These are phyloP conservation scores for Daldinia caldariorum DNA, from an alignment of 495 filamentous ascomycete species.

Conservation along the genomic window DNA sequence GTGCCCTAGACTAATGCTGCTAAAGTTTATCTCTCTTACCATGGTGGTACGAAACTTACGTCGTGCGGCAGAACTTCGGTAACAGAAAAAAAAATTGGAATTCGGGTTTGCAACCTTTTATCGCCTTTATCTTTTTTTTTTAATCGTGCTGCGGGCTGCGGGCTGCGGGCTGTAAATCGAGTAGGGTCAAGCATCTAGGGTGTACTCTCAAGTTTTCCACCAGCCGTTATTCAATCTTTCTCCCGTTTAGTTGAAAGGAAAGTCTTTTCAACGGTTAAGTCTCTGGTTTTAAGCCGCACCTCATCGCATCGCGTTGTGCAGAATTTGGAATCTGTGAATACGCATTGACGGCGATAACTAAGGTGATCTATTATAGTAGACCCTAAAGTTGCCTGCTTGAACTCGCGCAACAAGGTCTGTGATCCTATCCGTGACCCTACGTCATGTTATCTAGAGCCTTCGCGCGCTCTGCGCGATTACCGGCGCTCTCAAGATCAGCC, in stretches of 20 bases:
- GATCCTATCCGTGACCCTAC: conserved; percentile 19
- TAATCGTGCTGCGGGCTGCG: conserved; percentile 1
- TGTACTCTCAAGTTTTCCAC: conserved; percentile 35
- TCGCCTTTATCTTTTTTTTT: conserved; percentile 1
- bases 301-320: conserved; percentile 3
- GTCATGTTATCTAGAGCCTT: conserved; percentile 57
- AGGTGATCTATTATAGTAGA: neutral
- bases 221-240: conserved; percentile 20
- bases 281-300: conserved; percentile 12
- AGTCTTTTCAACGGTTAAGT: conserved; percentile 20
- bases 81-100: conserved; percentile 32
- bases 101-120: neutral
- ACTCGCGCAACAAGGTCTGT: conserved; percentile 19
- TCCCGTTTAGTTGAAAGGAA: neutral
- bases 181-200: conserved; percentile 17
- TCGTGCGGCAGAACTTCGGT: conserved; percentile 31
- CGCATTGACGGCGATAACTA: neutral
- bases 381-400: neutral
- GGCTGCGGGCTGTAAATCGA: neutral
- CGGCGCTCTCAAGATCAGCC: conserved; percentile 43
- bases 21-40: neutral
- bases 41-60: conserved; percentile 9
- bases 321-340: conserved; percentile 8
- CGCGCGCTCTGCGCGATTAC: conserved; percentile 49
- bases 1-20: too few relatives aligned